Evolutionary conservation across 2,329 filamentous ascomycete species (phyloP).

Genomic region (Thelonectria rubi): DNA sequence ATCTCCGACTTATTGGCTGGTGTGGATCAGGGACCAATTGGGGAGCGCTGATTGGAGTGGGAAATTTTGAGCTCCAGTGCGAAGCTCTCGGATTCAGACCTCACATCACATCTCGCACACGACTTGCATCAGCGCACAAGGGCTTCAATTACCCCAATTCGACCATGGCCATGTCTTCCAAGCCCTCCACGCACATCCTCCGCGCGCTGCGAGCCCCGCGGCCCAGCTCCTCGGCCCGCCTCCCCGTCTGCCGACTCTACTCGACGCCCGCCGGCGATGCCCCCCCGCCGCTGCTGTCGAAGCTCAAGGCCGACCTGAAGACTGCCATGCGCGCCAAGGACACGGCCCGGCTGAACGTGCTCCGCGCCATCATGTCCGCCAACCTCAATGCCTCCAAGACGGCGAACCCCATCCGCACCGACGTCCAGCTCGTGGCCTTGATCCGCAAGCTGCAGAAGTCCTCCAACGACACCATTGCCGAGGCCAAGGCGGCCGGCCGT

Average conservation of each 20-base stretch:
- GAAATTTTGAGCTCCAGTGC: conserved; percentile 39
- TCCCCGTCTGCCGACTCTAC: conserved; percentile 43
- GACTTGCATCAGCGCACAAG: conserved; percentile 18
- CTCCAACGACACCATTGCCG: conserved; percentile 65
- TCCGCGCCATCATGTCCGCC: conserved; percentile 74
- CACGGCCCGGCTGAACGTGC: conserved; percentile 69
- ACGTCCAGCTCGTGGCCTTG: conserved; percentile 73
- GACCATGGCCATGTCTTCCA: conserved; percentile 36
- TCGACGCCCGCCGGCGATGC: conserved; percentile 48
- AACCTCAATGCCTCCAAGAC: conserved; percentile 82
- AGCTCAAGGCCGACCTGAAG: conserved; percentile 70
- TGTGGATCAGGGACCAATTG: conserved; percentile 30
- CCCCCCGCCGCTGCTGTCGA: conserved; percentile 59
- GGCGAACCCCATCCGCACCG: conserved; percentile 71
- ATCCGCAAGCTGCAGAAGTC: conserved; percentile 71
- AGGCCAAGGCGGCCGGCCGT: conserved; percentile 71
- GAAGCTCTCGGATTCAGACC: conserved; percentile 23
- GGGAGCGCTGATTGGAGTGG: conserved; percentile 22
- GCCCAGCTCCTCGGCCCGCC: conserved; percentile 23
- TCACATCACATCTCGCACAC: conserved; percentile 11
- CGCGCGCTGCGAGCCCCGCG: conserved; percentile 38
- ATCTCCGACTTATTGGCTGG: background rate
- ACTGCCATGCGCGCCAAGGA: conserved; percentile 73
- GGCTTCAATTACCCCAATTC: background rate
- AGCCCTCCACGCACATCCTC: conserved; percentile 37